phyloP scores from a whole-genome alignment of 129 eudicot species.

The Flaveria brownii region DNA sequence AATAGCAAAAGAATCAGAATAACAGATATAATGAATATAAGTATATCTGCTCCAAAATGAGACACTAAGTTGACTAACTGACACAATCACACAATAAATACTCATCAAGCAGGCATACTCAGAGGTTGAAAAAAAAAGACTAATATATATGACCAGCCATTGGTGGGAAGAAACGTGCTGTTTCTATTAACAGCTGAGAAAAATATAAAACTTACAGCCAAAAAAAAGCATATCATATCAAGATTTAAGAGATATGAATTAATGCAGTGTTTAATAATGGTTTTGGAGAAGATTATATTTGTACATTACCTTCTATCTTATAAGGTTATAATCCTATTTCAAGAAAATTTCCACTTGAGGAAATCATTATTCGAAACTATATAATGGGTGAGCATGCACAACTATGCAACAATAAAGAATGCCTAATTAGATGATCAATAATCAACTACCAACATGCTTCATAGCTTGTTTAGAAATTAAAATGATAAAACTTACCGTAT shows the following conservation, averaged over 20 bases:
- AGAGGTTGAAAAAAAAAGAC: neutral
- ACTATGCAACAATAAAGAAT: neutral
- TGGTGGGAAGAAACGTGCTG: neutral
- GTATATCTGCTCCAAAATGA: conserved; percentile 4
- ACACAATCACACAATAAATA: neutral
- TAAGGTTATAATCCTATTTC: neutral
- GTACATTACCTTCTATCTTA: neutral
- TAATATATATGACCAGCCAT: neutral
- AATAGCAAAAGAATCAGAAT: neutral
- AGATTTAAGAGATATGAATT: neutral
- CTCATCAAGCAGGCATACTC: neutral
- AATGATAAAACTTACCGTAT: conserved; percentile 56
- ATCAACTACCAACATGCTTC: neutral
- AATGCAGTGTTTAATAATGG: neutral
- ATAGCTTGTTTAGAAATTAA: neutral
- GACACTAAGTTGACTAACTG: neutral
- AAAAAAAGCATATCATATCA: conserved; percentile 15
- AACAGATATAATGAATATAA: neutral
- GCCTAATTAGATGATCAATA: neutral
- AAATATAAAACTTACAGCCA: neutral
- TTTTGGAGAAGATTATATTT: neutral
- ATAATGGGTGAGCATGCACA: neutral
- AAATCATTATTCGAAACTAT: conserved; percentile 1
- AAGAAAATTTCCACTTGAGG: neutral
- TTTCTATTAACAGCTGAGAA: conserved; percentile 9